These are phyloP conservation scores for Eremothecium sinecaudum DNA, from an alignment of 1,139 yeast species.

Conservation along the genomic window DNA sequence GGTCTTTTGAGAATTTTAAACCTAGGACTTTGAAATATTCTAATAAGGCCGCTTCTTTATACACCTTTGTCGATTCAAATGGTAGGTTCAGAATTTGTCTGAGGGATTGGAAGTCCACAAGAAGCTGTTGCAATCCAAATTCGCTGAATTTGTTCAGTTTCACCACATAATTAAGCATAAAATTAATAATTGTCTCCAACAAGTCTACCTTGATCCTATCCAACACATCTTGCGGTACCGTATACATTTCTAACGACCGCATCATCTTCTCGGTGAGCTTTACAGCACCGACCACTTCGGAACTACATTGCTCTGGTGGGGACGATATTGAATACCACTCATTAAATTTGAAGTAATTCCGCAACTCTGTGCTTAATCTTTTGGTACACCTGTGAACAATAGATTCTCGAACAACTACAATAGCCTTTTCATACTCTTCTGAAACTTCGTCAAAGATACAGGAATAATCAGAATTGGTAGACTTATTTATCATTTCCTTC, in stretches of 20 bases:
- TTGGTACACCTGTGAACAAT: conserved; percentile 26
- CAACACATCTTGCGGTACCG: conserved; percentile 21
- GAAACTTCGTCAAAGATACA: conserved; percentile 22
- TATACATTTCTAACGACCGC: conserved; percentile 31
- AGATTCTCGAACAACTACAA: conserved; percentile 21
- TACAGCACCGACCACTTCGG: conserved; percentile 24
- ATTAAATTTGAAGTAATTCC: conserved; percentile 25
- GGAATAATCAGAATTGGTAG: conserved; percentile 9
- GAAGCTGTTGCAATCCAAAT: conserved; percentile 49
- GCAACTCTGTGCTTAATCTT: conserved; percentile 22
- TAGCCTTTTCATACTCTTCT: conserved; percentile 16
- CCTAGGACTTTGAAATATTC: conserved; percentile 35
- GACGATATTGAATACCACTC: conserved; percentile 18
- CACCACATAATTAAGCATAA: conserved; percentile 49
- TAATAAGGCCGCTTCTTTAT: conserved; percentile 31
- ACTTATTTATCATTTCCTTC: conserved; percentile 9
- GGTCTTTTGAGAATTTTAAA: conserved; percentile 34
- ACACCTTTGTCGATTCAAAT: conserved; percentile 30
- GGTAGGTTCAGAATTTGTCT: conserved; percentile 33
- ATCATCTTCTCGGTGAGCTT: conserved; percentile 17
- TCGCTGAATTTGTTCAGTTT: conserved; percentile 54
- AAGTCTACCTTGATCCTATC: conserved; percentile 33
- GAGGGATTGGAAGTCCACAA: conserved; percentile 44
- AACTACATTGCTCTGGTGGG: conserved; percentile 12
- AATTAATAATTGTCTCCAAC: conserved; percentile 40